Evolutionary conservation across 768 basidiomycete genomes (phyloP), one percentile per base, ranked within the genome.

Genomic region (Termitomyces bulborhizus): DNA sequence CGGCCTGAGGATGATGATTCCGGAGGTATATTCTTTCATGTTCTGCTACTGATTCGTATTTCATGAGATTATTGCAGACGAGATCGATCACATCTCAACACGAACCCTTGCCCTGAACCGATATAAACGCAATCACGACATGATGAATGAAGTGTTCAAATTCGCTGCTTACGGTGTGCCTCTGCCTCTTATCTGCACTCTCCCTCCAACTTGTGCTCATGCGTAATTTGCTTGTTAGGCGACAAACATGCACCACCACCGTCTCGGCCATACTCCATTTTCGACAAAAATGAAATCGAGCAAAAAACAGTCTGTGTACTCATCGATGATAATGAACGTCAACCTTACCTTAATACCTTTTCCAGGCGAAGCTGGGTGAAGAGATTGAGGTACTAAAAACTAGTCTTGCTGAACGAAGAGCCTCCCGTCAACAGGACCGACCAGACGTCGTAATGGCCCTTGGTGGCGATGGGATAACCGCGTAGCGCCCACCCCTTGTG

Each of bases 81-180:
- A 89, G 57, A 69, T 76, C 24, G 89, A 91, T 56, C 73, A 77
- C 56, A 85, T 91, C 56, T 86, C 90, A 0, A 82, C 86, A 1
- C 79, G 86, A 42, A 81, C 87, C 2, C 74, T 91, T 15, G 86
- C 90, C 6, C 63, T 87, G 36, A 79, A 83, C 16, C 77, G 90
- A 36, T 93, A 90, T 64, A 80, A 77, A 60, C 82, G 89, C 6
- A 93, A 93, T 62, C 88, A 92, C 62, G 90, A 90, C 43, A 73
- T 86, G 57, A 93, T 93, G 89, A 86, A 86, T 63, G 86, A 86
- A 42, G 85, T 93, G 1, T 91, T 93, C 68, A 76, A 75, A 59
- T 78, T 81, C 60, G 89, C 90, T 24, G 86, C 85, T 0, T 86
- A 82, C 62, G 82, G 89, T 76, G 52, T 34, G 68, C 57, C 11